Conservation (phyloP, 495 filamentous ascomycete genomes). For the Hypoxylon subgilvum region DNA sequence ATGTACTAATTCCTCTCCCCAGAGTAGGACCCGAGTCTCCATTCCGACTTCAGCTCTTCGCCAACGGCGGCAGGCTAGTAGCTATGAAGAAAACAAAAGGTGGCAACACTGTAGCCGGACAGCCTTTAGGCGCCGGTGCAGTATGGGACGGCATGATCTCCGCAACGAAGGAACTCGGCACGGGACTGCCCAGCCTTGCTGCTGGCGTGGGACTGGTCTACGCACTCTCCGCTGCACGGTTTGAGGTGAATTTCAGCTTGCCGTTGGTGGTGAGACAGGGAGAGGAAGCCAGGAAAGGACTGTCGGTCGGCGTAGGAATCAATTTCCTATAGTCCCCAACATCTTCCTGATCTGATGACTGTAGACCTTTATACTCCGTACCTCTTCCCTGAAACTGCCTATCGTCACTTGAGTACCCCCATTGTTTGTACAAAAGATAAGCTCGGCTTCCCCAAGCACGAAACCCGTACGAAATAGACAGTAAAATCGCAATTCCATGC, state of each 20-base stretch:
- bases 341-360: neutral
- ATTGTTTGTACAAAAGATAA: no score
- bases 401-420: neutral
- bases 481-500: no score
- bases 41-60: constrained; percentile 85
- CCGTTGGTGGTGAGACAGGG: constrained; percentile 79
- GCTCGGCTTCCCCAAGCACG: no score
- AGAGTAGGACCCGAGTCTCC: constrained; percentile 77
- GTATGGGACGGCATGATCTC: constrained; percentile 59
- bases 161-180: constrained; percentile 68
- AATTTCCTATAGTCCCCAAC: constrained; percentile 74
- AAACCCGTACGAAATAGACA: no score
- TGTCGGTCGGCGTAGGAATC: constrained; percentile 92
- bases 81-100: constrained; percentile 65
- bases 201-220: constrained; percentile 92
- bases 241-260: constrained; percentile 93
- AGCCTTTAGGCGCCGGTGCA: constrained; percentile 43
- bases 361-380: constrained; percentile 6
- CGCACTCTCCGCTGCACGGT: constrained; percentile 86
- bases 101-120: constrained; percentile 41
- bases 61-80: constrained; percentile 87
- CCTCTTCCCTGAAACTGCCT: constrained; percentile 11
- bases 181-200: constrained; percentile 81
- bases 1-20: constrained; percentile 83
- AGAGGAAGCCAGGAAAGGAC: constrained; percentile 86